Evolutionary conservation across 2,329 filamentous ascomycete species (phyloP), one percentile per base, ranked within the genome.

Genomic region (Alternaria conjuncta): DNA sequence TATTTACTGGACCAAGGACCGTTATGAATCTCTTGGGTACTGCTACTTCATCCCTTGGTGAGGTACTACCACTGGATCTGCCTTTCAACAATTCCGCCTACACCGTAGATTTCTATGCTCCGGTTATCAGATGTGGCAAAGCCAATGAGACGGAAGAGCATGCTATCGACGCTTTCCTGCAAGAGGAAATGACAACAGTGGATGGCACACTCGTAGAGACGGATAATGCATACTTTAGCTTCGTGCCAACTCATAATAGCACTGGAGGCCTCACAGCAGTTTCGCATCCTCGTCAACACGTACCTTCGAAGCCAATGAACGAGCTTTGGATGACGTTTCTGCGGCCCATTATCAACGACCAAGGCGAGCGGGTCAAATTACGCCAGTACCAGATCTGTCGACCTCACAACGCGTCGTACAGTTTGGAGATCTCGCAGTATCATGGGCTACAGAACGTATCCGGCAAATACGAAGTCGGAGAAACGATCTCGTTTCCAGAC

Each of bases 261-360:
- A 20, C 36, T 8, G 36, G n/a, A 13, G 10, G 12, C 3, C 32
- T 55, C 5, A 28, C 21, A 18, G 36, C 36, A 44, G 21, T 55
- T 7, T 44, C 32, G n/a, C 23, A 55, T 2, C 51, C 51, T 10
- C 36, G 51, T 28, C 51, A 43, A 25, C 36, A 55, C 8, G 41
- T 44, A 28, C 32, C 53, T 13, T 55, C 32, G 5, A 41, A 15
- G 7, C 53, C 53, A 2, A 25, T 43, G 30, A 43, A 50, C 10
- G 47, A 67, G 47, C 55, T 67, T 10, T 67, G 65, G 65, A 68
- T 69, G 63, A 66, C 65, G 6, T 68, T 65, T 30, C 44, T 69
- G 58, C 21, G 51, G 20, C 55, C 59, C 3, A 47, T 41, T 1
- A 55, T 46, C 5, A 18, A 54, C 30, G 51, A 23, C 20, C 30